Conservation (phyloP, 768 basidiomycete species). For the Tylopilus cervinicoccineus region DNA sequence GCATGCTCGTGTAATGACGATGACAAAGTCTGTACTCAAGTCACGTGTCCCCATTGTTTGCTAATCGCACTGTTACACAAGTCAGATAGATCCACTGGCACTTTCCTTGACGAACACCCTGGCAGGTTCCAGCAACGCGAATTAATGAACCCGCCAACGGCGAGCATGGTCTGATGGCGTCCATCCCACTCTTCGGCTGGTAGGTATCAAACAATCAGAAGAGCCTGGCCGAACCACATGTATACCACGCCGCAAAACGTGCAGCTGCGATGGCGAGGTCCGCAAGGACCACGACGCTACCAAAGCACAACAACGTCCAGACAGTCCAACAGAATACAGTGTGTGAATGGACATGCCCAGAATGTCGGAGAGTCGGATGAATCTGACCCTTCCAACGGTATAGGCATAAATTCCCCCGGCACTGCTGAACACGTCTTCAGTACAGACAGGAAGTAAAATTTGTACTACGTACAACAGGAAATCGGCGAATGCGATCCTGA, state of each 20-base stretch:
- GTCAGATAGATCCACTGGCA: too few species aligned
- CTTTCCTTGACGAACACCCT: constrained; percentile 48
- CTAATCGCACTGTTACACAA: constrained; percentile 37
- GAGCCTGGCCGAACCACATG: constrained; percentile 48
- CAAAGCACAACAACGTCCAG: constrained; percentile 43
- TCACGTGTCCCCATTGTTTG: constrained; percentile 28
- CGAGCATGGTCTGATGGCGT: constrained; percentile 32
- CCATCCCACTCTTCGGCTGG: constrained; percentile 36
- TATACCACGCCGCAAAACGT: constrained; percentile 58
- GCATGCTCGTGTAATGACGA: constrained; percentile 14
- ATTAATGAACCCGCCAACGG: constrained; percentile 46
- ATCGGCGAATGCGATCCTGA: constrained; percentile 43
- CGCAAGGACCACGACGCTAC: constrained; percentile 35
- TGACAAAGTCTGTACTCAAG: constrained; percentile 10
- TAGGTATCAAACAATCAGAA: constrained; percentile 52
- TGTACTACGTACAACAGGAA: constrained; percentile 42
- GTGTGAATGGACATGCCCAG: constrained; percentile 47
- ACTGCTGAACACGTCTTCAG: constrained; percentile 20
- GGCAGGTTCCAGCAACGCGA: constrained; percentile 39
- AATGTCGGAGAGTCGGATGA: constrained; percentile 44
- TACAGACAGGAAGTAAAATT: background rate
- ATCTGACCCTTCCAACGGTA: constrained; percentile 51
- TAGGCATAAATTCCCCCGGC: constrained; percentile 46
- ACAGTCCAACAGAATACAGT: constrained; percentile 47
- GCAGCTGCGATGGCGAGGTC: constrained; percentile 46